Conservation (phyloP, 2,329 filamentous ascomycete species). For the Sarocladium brachiariae region DNA sequence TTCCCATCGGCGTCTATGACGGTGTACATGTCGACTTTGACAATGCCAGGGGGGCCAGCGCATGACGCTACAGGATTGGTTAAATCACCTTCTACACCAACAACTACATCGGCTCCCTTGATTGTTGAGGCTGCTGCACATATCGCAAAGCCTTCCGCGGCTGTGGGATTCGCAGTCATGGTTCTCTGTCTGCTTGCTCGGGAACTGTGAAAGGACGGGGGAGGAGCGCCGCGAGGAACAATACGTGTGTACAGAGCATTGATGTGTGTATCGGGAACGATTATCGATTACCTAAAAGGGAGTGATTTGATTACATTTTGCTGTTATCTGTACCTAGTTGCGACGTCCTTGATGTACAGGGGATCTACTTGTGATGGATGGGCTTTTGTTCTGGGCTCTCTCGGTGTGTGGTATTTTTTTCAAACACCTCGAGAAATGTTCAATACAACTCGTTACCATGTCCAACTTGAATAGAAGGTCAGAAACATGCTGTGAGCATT, state of each 20-base stretch:
- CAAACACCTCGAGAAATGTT: not conserved
- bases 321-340: not conserved
- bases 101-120: no score
- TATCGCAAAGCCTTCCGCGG: no score
- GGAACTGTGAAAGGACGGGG: no score
- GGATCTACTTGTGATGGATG: not conserved
- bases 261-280: not conserved
- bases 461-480: not conserved
- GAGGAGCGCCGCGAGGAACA: no score
- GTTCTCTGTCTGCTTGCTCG: no score
- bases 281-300: not conserved
- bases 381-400: not conserved
- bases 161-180: no score
- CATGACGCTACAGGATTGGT: no score
- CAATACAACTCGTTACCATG: not conserved
- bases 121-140: no score
- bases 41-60: no score
- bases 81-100: no score
- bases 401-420: not conserved
- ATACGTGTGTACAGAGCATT: not conserved
- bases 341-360: not conserved
- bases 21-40: no score
- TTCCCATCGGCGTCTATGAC: not conserved
- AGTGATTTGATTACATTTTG: not conserved
- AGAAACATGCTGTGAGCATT: not conserved